Evolutionary conservation across 2,329 filamentous ascomycete species (phyloP), one percentile per base, ranked within the genome.

Genomic region (Aspergillus texensis): DNA sequence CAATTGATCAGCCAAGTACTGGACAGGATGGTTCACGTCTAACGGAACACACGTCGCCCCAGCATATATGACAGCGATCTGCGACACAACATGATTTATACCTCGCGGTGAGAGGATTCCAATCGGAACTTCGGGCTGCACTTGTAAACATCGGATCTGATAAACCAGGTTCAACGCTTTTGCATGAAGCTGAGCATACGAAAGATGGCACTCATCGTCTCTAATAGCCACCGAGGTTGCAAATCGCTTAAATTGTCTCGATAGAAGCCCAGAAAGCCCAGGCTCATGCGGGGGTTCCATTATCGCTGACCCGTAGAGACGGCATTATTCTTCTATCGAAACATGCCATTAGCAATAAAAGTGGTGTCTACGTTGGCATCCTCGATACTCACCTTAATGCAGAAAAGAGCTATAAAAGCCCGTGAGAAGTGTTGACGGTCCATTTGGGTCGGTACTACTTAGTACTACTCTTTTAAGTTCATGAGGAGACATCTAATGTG

Each of bases 31-130:
- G 12, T 54, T 57, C 12, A 30, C 24, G 30, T 68, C 60, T 9
- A 68, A 52, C 8, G 66, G 64, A 5, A 68, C 64, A 19, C 64
- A 68, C 5, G 64, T 41, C 3, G 58, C n/a, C 4, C 65, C 65
- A 2, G 63, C 36, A n/a, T 58, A 61, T 12, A 63, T 48, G n/a
- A 67, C 41, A 24, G 63, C 63, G 2, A 63, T 48, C 34, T 68
- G 66, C 10, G 62, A 54, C 8, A 68, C 10, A 14, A 67, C 50
- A 46, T 68, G 64, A 19, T 65, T 48, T 24, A 65, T 36, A 28
- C 64, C 54, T 9, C 59, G 57, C 1, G 62, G 64, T 26, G 56
- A 48, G 2, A 67, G 43, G 16, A 67, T 64, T 0, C 64, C 64
- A 21, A 67, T 45, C 1, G 64, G 65, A 2, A 39, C 34, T 11